Evolutionary conservation across 306 rosid species (phyloP), one percentile per base, ranked within the genome.

Genomic region (Cyclanthera cordifolia): DNA sequence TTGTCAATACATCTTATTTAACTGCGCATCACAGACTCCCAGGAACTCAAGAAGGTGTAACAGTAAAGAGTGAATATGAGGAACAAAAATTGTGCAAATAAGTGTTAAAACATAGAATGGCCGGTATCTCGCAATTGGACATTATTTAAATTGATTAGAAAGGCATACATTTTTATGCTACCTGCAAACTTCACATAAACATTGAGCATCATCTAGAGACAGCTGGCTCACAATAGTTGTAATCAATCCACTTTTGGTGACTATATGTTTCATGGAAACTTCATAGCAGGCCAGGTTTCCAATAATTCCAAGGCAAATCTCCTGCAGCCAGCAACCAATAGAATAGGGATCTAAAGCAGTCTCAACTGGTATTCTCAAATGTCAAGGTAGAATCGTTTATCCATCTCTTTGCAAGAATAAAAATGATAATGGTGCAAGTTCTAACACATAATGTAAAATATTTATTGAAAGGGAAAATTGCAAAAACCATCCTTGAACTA

Each of bases 201-300:
- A 85, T 73, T 80, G 98, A 75, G 91, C 82, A 64, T 89, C 96
- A 63, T 89, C 95, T 72, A 87, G 13, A 82, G 80, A 85, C 58
- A 93, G 72, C 73, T 84, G 95, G 53, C 75, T 81, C 64, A 87
- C 84, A 71, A 89, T 78, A 34, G 65, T 69, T 69, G 81, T 88
- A 63, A 82, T 70, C 75, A 93, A 74, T 78, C 89, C 88, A 56
- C 82, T 76, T 67, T 85, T 80, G 3, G 83, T 75, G 72, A 82
- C 76, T 71, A 93, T 63, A 52, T 19, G 80, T 74, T 82, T 79
- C 89, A 86, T 76, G 16, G 77, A 89, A 77, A 70, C 80, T 75
- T 89, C 89, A 50, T 93, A 95, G 79, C 96, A 93, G 50, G 95
- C 93, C 59, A 89, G 89, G 81, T 93, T 93, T 76, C 94, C 96